Evolutionary conservation across 2,329 filamentous ascomycete species (phyloP).

Genomic region (Venturia oleaginea): DNA sequence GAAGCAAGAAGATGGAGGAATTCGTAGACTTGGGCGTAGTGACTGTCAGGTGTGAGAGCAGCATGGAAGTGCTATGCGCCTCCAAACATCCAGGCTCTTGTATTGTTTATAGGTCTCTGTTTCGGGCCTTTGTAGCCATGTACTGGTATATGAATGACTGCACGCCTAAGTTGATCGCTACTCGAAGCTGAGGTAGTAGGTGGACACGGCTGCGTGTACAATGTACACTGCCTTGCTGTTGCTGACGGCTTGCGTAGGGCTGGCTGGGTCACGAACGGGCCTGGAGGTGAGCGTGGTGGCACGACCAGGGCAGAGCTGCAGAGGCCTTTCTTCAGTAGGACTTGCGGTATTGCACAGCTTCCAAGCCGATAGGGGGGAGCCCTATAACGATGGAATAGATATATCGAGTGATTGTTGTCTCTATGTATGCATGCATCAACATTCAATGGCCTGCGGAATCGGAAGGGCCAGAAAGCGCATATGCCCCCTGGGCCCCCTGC

Average conservation of each 20-base stretch:
- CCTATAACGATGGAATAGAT: neutral
- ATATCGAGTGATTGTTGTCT: neutral
- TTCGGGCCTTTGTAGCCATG: neutral
- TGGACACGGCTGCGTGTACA: neutral
- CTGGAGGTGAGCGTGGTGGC: neutral
- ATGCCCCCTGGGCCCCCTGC: no score
- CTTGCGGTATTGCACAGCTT: neutral
- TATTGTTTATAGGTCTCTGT: neutral
- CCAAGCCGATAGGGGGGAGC: neutral
- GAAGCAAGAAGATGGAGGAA: neutral
- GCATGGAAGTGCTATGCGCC: constrained; percentile 8
- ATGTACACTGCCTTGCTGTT: neutral
- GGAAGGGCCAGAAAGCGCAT: neutral
- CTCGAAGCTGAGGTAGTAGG: neutral
- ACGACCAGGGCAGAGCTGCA: neutral
- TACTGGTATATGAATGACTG: neutral
- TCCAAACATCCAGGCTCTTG: constrained; percentile 1
- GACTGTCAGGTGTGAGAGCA: neutral
- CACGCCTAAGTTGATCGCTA: neutral
- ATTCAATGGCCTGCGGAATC: neutral
- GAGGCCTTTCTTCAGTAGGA: neutral
- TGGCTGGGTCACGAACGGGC: neutral
- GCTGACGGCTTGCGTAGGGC: neutral
- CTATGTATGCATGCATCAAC: neutral
- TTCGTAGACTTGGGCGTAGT: neutral